Evolutionary conservation across 176 grass and related monocot genomes (phyloP), one percentile per base, ranked within the genome.

Genomic region (Melocanna baccifera): DNA sequence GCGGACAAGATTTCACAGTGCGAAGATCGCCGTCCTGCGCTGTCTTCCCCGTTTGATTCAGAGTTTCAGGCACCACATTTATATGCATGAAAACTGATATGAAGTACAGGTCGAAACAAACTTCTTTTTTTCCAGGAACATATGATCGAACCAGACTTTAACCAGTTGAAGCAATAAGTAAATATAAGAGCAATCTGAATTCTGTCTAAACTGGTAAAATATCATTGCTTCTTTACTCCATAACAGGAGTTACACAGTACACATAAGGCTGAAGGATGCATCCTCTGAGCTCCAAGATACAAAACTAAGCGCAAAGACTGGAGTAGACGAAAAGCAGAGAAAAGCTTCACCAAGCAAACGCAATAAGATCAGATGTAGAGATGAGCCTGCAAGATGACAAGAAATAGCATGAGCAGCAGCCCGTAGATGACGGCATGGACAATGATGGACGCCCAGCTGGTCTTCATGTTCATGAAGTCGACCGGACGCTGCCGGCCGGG

Each of bases 381-480:
- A 84, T 96, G 91, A 53, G 84, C 79, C 77, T 82, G 78, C 25
- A 89, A 69, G 65, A 94, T 77, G 69, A 92, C 46, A 18, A 92
- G 59, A 58, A 94, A 94, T 25, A 93, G 75, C 74, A 94, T 91
- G 84, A 97, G 92, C 67, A 91, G 75, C 68, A 86, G 53, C 1
- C 76, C 76, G 73, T 89, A 99, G 84, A 96, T 75, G 71, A 94
- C 34, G 20, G 96, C 88, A 69, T 99, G 96, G 65, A 90, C 93
- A 19, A 96, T 50, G 82, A 99, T 93, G 90, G 96, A 91, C 52
- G 78, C 19, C 1, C 75, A 76, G 87, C 91, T 96, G 58, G 96
- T 99, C 87, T 76, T 94, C 85, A 96, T 81, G 86, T 87, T 94
- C 81, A 94, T 78, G 81, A 99, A 87, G 43, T 96, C 91, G 18